Conservation (phyloP, 208 protist species). For the Crithidia brevicula region DNA sequence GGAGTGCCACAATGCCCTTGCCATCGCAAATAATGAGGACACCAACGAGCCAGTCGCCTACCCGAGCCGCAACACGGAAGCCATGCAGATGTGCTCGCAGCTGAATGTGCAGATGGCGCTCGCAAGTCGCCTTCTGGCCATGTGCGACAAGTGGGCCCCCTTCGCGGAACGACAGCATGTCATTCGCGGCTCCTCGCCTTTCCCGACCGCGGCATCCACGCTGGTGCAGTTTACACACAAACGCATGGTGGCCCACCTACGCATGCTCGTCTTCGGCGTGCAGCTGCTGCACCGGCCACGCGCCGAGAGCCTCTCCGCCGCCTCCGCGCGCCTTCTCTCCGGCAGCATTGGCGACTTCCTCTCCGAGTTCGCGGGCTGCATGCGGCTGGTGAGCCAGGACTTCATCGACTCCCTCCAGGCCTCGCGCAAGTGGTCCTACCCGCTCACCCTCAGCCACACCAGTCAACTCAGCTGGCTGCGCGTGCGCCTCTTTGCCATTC, state of each 20-base stretch:
- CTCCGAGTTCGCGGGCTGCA: constrained; percentile 27
- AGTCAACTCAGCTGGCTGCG: constrained; percentile 33
- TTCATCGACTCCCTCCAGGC: constrained; percentile 42
- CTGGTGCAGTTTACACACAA: constrained; percentile 20
- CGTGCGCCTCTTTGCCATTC: constrained; percentile 25
- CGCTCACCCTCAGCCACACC: constrained; percentile 22
- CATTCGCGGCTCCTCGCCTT: constrained; percentile 28
- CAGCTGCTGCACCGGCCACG: constrained; percentile 42
- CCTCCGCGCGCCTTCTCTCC: constrained; percentile 18
- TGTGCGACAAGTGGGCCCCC: constrained; percentile 43
- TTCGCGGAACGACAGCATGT: constrained; percentile 26
- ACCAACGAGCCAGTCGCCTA: background rate
- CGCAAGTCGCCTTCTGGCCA: constrained; percentile 7
- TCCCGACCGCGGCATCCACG: constrained; percentile 22
- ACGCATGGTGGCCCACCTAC: constrained; percentile 24
- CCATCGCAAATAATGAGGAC: background rate
- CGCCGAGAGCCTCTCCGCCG: background rate
- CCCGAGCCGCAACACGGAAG: constrained; percentile 19
- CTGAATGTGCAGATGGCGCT: constrained; percentile 34
- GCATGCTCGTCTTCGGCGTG: constrained; percentile 33
- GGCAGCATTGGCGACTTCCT: constrained; percentile 32
- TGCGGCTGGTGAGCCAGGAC: constrained; percentile 34
- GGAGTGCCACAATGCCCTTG: background rate
- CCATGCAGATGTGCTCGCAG: constrained; percentile 37
- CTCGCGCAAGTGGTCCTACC: constrained; percentile 37